Base-by-base conservation (phyloP, 768 basidiomycete genomes). In the Hysterangium stoloniferum region DNA sequence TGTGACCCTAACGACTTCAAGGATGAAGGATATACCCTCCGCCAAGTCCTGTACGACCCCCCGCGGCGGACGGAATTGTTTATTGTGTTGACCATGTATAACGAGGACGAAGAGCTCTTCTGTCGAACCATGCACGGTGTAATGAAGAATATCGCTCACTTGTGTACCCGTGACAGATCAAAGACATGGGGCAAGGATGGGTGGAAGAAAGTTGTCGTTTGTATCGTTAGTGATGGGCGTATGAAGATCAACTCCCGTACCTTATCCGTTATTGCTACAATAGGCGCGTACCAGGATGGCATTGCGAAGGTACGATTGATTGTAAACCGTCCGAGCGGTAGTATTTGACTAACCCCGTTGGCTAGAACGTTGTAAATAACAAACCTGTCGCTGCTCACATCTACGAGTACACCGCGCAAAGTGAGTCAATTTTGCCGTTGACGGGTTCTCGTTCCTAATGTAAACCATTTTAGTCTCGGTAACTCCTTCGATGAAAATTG, bases 1-100 rank as follows among this genome's bases (percentile, higher is more conserved):
- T 93, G 89, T 67, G 94, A 97, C 65, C 95, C 95, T 6, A 92
- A 97, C 66, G 82, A 90, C 61, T 98, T 97, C 65, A 76, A 82
- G 59, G 71, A 80, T 24, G 66, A 77, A 9, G 81, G 86, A 1
- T 98, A 95, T 68, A 88, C 90, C 0, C 73, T 97, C 6, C 80
- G 95, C 2, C 94, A 95, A 64, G 75, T 80, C n/a, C 79, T 89
- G 58, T 94, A 95, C 64, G 88, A 94, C 59, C 92, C 92, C 0
- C 86, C 89, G 0, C 74, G 94, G 17, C 75, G 86, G 29, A 96
- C 94, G 29, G 95, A 98, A 66, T 71, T 97, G 13, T 95, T 96
- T 68, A 94, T 97, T 58, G 94, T 96, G 36, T 86, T 97, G 79
- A 97, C 94, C 12, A 96, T 97, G 93, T 96, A 95, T 65, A 95